Conservation (phyloP, 768 basidiomycete species). For the Erythrobasidium yunnanense region DNA sequence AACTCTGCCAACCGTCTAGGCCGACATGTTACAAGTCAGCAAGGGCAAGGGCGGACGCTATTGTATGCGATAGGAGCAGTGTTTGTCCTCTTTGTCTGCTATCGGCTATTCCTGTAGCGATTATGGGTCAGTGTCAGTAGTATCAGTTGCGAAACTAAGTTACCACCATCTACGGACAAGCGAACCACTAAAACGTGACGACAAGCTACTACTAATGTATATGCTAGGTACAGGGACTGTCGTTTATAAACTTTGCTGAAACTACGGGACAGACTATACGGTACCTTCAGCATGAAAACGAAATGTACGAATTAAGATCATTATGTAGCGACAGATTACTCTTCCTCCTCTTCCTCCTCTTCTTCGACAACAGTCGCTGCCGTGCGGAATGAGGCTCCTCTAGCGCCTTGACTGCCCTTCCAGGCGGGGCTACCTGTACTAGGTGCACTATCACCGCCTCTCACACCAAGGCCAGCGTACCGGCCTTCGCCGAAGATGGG, state of each 20-base stretch:
- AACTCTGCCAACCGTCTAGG: constrained; percentile 12
- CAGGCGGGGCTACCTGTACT: not conserved
- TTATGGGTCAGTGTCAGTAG: not conserved
- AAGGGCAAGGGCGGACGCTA: not conserved
- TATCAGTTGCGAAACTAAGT: not conserved
- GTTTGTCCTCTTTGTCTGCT: constrained; percentile 17
- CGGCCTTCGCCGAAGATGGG: constrained; percentile 26
- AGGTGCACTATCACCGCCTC: not conserved
- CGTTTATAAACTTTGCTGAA: too few species aligned
- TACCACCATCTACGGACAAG: too few species aligned
- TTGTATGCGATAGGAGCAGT: constrained; percentile 14
- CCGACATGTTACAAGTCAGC: not conserved
- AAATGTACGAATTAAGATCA: too few species aligned
- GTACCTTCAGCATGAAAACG: too few species aligned
- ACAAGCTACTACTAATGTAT: too few species aligned
- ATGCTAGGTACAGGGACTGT: too few species aligned
- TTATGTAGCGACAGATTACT: too few species aligned
- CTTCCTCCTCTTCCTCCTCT: constrained; percentile 35
- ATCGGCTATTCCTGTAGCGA: constrained; percentile 19
- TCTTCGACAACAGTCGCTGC: constrained; percentile 30
- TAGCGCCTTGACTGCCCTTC: not conserved
- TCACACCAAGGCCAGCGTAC: constrained; percentile 24
- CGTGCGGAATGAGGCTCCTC: constrained; percentile 2
- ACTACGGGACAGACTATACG: too few species aligned
- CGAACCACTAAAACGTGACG: too few species aligned